These are phyloP conservation scores for Sextonia rubra DNA, from an alignment of 164 flowering plant species.

Conservation along the genomic window DNA sequence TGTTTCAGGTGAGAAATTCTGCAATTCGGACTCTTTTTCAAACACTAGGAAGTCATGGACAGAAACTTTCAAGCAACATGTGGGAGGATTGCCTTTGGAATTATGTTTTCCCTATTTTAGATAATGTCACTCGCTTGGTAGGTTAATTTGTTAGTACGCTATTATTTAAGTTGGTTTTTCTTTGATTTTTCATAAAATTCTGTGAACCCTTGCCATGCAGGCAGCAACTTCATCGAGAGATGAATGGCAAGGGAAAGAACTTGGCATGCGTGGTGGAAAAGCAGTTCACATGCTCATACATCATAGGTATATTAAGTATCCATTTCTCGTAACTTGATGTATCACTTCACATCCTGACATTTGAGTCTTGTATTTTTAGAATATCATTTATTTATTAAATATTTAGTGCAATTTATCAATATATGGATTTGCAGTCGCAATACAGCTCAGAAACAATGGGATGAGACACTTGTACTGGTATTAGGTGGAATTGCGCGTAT, in stretches of 20 bases:
- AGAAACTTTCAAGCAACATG: conserved; percentile 83
- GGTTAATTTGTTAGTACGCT: conserved; percentile 11
- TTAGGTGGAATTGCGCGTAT: conserved; percentile 89
- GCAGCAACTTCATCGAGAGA: conserved; percentile 93
- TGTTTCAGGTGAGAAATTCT: conserved; percentile 83
- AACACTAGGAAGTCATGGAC: conserved; percentile 93
- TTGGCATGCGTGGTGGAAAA: conserved; percentile 94
- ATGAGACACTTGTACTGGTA: conserved; percentile 92
- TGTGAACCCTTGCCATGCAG: conserved; percentile 28
- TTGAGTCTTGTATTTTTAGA: not conserved
- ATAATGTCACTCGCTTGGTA: conserved; percentile 85
- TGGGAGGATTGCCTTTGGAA: conserved; percentile 98
- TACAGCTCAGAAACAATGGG: conserved; percentile 99
- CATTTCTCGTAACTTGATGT: conserved; percentile 1
- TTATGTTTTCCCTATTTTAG: conserved; percentile 82
- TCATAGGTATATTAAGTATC: conserved; percentile 59
- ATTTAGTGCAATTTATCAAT: not conserved
- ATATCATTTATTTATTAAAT: not conserved
- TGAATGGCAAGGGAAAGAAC: conserved; percentile 99
- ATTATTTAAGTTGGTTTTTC: not conserved
- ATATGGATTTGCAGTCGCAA: conserved; percentile 64
- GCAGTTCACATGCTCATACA: conserved; percentile 99
- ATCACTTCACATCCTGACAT: not conserved
- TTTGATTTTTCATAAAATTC: not conserved
- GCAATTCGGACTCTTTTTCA: conserved; percentile 94